A percentile compares a stretch with the other conserved stretches of the same genome.
Evolutionary conservation across 176 grass and related monocot genomes (phyloP).

Genomic region (Musa beccarii): DNA sequence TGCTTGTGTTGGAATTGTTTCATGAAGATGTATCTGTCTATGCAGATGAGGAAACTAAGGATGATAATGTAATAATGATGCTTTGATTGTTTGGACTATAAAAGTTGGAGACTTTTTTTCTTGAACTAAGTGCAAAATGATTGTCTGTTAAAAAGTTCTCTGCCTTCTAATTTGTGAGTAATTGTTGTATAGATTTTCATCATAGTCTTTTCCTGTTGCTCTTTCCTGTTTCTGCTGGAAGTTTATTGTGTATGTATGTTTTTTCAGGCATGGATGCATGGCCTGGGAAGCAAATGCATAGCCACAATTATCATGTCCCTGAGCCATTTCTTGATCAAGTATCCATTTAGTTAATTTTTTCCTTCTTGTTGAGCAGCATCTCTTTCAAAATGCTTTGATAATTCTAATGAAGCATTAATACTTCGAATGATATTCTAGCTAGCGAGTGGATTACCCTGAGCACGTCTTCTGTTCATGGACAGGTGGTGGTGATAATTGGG

Average conservation of each 20-base stretch:
- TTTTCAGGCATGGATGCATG: conserved; percentile 24
- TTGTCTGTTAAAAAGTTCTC: no score
- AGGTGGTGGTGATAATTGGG: conserved; percentile 63
- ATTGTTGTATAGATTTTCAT: not conserved
- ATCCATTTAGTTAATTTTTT: not conserved
- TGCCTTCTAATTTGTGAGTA: not conserved
- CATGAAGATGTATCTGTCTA: no score
- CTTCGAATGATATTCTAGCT: not conserved
- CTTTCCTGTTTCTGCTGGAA: not conserved
- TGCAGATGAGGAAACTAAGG: no score
- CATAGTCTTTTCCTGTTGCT: not conserved
- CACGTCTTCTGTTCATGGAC: not conserved
- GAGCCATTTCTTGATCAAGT: conserved; percentile 40
- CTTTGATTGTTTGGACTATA: no score
- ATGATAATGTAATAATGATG: no score
- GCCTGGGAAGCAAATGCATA: conserved; percentile 72
- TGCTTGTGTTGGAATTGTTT: no score
- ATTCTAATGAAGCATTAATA: not conserved
- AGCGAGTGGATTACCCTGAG: not conserved
- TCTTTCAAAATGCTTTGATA: not conserved
- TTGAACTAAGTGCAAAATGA: no score
- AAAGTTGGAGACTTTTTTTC: no score
- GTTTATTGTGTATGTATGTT: not conserved
- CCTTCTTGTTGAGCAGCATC: not conserved
- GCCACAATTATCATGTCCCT: conserved; percentile 73